Base-by-base conservation (phyloP, 352 stramenopile species). In the Pythium rhizo-oryzae region DNA sequence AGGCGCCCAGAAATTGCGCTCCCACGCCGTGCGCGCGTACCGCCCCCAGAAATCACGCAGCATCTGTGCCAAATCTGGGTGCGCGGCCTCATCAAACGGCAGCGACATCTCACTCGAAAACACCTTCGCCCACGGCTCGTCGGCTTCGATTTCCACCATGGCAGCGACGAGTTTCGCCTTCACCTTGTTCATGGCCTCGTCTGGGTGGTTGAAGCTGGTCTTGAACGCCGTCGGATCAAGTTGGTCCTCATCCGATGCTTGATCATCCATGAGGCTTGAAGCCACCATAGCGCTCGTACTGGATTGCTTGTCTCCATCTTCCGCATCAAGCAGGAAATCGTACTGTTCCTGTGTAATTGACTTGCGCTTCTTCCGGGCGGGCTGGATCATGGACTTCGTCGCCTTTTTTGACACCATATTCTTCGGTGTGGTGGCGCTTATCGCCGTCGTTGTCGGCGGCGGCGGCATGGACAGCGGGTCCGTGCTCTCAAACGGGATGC, bases 1-100 rank as follows among this genome's bases (percentile, higher is more conserved):
- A 4, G 78, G 76, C 13, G 37, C 9, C 78, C 82, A 90, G 59
- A 90, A 90, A 11, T 76, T 68, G 47, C 80, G 82, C 50, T 90
- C 80, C 82, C 82, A 88, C 47, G 83, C 82, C 2, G 69, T 70
- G 11, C 57, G 78, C 7, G 64, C 62, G 23, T 83, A 69, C 3
- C 37, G 52, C 21, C 43, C 24, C 79, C 82, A 90, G 62, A 90
- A 90, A 0, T 7, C 11, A 18, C 59, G 66, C 16, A 84, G 65
- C 41, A 70, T 70, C 9, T 46, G 55, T 0, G 76, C 70, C 12
- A 85, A 53, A 1, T 50, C 25, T 3, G 69, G 72, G 33, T 73
- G 28, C 1, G 64, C 44, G 0, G 19, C 15, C 24, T 78, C 69
- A 35, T 86, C 77, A 24, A 87, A 87, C 4, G 78, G 80, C 12